These are phyloP conservation scores for Ogataea trehaloabstinens DNA, from an alignment of 805 yeast genomes.

Conservation along the genomic window DNA sequence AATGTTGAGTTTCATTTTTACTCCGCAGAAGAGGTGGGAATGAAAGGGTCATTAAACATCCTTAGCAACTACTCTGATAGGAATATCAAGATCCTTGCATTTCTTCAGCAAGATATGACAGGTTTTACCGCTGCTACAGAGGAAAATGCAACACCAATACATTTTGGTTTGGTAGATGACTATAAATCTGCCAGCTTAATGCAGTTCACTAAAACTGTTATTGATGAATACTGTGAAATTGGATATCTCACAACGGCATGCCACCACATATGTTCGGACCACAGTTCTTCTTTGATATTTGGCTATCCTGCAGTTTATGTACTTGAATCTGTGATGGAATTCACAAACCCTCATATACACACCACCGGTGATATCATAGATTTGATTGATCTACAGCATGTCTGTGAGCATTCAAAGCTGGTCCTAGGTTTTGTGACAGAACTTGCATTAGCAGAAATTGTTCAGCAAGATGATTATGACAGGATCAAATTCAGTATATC, in stretches of 20 bases:
- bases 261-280: slow-evolving; percentile 94
- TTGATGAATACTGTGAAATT: slow-evolving; percentile 61
- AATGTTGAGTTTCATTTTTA: slow-evolving; percentile 92
- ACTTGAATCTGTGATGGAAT: slow-evolving; percentile 69
- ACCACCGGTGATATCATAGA: slow-evolving; percentile 78
- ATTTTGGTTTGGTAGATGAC: slow-evolving; percentile 80
- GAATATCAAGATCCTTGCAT: slow-evolving; percentile 59
- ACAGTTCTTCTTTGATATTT: slow-evolving; percentile 75
- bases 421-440: slow-evolving; percentile 74
- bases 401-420: slow-evolving; percentile 76
- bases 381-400: slow-evolving; percentile 71
- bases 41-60: slow-evolving; percentile 81
- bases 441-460: slow-evolving; percentile 36
- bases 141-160: slow-evolving; percentile 52
- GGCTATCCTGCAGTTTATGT: slow-evolving; percentile 87
- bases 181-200: slow-evolving; percentile 56
- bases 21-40: slow-evolving; percentile 93
- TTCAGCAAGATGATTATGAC: slow-evolving; percentile 2
- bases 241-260: slow-evolving; percentile 74
- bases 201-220: slow-evolving; percentile 58
- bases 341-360: slow-evolving; percentile 71
- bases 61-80: slow-evolving; percentile 51
- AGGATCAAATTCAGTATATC: slow-evolving; percentile 9
- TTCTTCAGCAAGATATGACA: slow-evolving; percentile 96
- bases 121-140: slow-evolving; percentile 61